Evolutionary conservation across 2,329 filamentous ascomycete genomes (phyloP).

Genomic region (Exophiala phaeomuriformis): DNA sequence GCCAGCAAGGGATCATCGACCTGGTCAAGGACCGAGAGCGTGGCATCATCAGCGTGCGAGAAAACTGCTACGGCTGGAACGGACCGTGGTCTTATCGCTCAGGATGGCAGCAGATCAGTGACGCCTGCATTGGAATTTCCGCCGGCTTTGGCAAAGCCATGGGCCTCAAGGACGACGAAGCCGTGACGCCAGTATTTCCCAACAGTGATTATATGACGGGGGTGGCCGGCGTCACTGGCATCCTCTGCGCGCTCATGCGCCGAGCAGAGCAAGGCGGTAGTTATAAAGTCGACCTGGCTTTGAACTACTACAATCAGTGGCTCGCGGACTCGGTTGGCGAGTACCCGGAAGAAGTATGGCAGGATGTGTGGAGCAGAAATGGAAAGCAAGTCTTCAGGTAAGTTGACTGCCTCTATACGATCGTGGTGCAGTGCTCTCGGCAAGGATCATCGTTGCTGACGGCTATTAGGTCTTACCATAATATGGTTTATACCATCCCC

Average conservation of each 20-base stretch:
- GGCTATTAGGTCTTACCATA: constrained; percentile 34
- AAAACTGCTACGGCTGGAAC: constrained; percentile 47
- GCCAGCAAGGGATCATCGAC: constrained; percentile 37
- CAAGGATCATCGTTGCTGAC: not conserved
- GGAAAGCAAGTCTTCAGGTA: constrained; percentile 45
- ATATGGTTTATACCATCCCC: constrained; percentile 40
- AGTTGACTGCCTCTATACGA: not conserved
- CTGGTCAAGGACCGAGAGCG: constrained; percentile 32
- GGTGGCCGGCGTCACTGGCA: constrained; percentile 62
- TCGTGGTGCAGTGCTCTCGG: not conserved
- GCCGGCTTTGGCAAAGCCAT: constrained; percentile 34
- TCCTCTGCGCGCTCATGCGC: constrained; percentile 56
- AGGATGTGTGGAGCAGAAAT: constrained; percentile 42
- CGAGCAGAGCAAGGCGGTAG: constrained; percentile 50
- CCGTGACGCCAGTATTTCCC: constrained; percentile 44
- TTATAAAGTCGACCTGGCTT: constrained; percentile 20
- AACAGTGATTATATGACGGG: constrained; percentile 62
- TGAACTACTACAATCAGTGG: constrained; percentile 34
- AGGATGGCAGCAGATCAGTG: constrained; percentile 49
- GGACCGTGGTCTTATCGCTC: constrained; percentile 41
- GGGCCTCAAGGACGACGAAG: constrained; percentile 29
- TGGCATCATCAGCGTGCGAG: constrained; percentile 44
- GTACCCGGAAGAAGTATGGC: constrained; percentile 42
- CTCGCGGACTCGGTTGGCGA: constrained; percentile 35
- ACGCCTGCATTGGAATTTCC: constrained; percentile 38